Evolutionary conservation across 768 basidiomycete species (phyloP).

Genomic region (Pleurotus ostreatus): DNA sequence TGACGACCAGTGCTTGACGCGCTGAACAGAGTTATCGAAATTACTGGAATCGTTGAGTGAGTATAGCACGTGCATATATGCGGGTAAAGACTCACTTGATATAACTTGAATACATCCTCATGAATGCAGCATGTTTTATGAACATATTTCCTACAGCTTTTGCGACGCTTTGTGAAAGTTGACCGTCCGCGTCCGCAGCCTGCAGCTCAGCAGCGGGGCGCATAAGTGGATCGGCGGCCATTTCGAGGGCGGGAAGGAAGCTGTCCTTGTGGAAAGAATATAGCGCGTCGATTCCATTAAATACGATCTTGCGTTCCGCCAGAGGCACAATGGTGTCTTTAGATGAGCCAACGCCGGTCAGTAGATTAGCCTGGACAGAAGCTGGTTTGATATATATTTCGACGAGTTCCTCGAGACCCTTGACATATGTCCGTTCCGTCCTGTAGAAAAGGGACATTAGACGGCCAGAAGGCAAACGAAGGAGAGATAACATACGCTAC

Average conservation of each 20-base stretch:
- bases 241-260: slow-evolving; percentile 88
- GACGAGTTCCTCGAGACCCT: slow-evolving; percentile 88
- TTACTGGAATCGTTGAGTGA: slow-evolving; percentile 47
- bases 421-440: slow-evolving; percentile 93
- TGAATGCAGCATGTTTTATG: slow-evolving; percentile 91
- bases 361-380: slow-evolving; percentile 60
- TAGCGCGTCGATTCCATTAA: slow-evolving; percentile 84
- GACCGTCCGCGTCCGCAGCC: slow-evolving; percentile 65
- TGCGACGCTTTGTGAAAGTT: slow-evolving; percentile 69
- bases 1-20: slow-evolving; percentile 82
- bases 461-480: slow-evolving; percentile 8
- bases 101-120: slow-evolving; percentile 98
- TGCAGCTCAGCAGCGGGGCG: slow-evolving; percentile 27
- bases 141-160: slow-evolving; percentile 86
- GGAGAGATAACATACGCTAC: slow-evolving; percentile 59
- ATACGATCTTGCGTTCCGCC: slow-evolving; percentile 86
- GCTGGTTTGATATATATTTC: slow-evolving; percentile 94
- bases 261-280: slow-evolving; percentile 91
- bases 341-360: slow-evolving; percentile 64
- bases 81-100: slow-evolving; percentile 70
- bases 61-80: slow-evolving; percentile 1
- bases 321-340: slow-evolving; percentile 86
- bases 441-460: slow-evolving; percentile 32
- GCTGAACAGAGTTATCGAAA: slow-evolving; percentile 88
- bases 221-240: slow-evolving; percentile 68